phyloP scores from a whole-genome alignment of 768 basidiomycete genomes.

The Lentinula guzmanii region DNA sequence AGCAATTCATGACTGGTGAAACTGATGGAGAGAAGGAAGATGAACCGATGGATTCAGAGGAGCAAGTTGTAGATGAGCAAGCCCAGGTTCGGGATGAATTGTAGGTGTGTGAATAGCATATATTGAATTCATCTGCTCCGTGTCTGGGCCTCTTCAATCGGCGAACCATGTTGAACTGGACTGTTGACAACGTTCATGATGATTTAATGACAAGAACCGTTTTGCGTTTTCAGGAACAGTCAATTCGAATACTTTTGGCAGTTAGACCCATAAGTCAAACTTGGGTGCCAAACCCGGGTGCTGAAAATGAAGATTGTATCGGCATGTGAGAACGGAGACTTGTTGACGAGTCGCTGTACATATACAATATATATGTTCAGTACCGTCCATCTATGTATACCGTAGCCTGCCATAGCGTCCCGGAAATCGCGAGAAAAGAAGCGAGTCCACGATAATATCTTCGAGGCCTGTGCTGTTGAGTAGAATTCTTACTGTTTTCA shows the following conservation, averaged over 20 bases:
- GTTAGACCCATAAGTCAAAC: neutral
- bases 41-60: constrained; percentile 13
- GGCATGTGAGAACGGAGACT: too few relatives aligned
- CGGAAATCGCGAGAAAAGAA: too few relatives aligned
- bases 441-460: too few relatives aligned
- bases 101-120: neutral
- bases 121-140: neutral
- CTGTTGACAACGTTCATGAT: neutral
- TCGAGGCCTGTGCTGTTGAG: too few relatives aligned
- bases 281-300: neutral
- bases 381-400: too few relatives aligned
- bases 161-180: neutral
- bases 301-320: too few relatives aligned
- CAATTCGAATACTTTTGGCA: neutral
- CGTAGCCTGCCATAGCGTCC: too few relatives aligned
- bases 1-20: constrained; percentile 1
- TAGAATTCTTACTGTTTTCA: too few relatives aligned
- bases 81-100: constrained; percentile 11
- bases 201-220: neutral
- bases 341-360: too few relatives aligned
- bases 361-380: too few relatives aligned
- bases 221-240: constrained; percentile 1
- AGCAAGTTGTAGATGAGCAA: constrained; percentile 5
- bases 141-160: too few relatives aligned
- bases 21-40: constrained; percentile 1